phyloP scores from a whole-genome alignment of 305 asterid genomes.

The Rubia balearica region DNA sequence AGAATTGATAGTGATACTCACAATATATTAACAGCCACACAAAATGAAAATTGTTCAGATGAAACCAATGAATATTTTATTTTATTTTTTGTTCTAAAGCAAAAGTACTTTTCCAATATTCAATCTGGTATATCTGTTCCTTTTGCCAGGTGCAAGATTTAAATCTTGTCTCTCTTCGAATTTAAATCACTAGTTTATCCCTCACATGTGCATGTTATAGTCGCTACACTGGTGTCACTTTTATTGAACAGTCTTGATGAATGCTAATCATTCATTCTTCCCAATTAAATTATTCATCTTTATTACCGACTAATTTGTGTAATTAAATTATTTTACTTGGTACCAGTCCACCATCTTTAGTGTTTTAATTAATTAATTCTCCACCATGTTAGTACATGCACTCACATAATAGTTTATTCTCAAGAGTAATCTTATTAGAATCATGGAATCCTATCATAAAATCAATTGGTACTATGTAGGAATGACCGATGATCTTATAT shows the following conservation, averaged over 20 bases:
- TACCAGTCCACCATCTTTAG: background rate
- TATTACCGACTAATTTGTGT: background rate
- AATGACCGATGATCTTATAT: too few relatives aligned
- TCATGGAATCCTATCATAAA: too few relatives aligned
- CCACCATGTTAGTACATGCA: conserved; percentile 13
- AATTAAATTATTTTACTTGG: background rate
- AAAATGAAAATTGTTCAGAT: background rate
- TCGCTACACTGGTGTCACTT: conserved; percentile 8
- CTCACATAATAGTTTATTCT: background rate
- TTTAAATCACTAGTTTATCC: conserved; percentile 4
- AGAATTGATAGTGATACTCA: background rate
- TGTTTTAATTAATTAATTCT: background rate
- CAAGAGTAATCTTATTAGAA: too few relatives aligned
- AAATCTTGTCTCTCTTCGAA: conserved; percentile 32
- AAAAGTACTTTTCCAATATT: conserved; percentile 18
- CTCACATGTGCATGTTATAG: conserved; percentile 14
- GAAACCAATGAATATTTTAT: background rate
- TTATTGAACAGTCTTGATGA: conserved; percentile 16
- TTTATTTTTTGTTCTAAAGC: background rate
- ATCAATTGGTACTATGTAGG: too few relatives aligned
- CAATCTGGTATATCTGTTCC: conserved; percentile 14
- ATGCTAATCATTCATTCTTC: conserved; percentile 18
- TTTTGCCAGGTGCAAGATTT: conserved; percentile 26
- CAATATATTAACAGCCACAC: background rate
- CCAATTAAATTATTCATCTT: background rate